phyloP scores from a whole-genome alignment of 306 rosid species.

The Geum urbanum region DNA sequence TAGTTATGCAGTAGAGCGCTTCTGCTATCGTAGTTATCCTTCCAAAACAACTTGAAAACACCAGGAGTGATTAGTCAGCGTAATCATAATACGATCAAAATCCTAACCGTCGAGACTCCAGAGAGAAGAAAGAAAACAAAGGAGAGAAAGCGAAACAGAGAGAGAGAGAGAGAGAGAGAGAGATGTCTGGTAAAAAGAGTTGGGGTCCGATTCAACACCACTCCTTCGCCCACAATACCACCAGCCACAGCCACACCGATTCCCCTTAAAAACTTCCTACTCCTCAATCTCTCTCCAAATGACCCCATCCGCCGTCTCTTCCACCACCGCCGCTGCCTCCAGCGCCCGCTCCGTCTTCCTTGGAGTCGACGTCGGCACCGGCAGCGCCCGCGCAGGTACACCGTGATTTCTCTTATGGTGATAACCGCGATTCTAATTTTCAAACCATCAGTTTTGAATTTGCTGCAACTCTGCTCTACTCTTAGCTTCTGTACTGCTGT shows the following conservation, averaged over 20 bases:
- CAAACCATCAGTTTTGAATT: no score
- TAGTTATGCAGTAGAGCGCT: no score
- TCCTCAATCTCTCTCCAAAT: conserved; percentile 38
- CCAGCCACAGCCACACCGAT: neutral
- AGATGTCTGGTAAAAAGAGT: conserved; percentile 31
- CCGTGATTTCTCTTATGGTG: neutral
- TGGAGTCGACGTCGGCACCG: conserved; percentile 93
- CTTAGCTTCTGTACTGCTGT: no score
- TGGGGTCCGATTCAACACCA: conserved; percentile 29
- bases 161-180: neutral
- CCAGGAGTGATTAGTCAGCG: neutral
- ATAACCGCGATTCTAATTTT: no score
- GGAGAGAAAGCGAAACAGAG: no score
- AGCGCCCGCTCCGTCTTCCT: conserved; percentile 54
- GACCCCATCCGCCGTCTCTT: conserved; percentile 23
- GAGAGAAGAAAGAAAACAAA: neutral
- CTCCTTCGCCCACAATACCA: conserved; percentile 30
- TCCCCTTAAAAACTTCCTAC: conserved; percentile 5
- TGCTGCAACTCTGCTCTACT: no score
- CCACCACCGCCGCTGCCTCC: conserved; percentile 15
- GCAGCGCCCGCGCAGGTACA: conserved; percentile 92
- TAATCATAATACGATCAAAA: neutral
- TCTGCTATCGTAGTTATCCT: no score
- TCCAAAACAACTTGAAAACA: no score
- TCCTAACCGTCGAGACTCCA: neutral